Evolutionary conservation across 2,329 filamentous ascomycete genomes (phyloP).

Genomic region (Conoideocrella luteorostrata): DNA sequence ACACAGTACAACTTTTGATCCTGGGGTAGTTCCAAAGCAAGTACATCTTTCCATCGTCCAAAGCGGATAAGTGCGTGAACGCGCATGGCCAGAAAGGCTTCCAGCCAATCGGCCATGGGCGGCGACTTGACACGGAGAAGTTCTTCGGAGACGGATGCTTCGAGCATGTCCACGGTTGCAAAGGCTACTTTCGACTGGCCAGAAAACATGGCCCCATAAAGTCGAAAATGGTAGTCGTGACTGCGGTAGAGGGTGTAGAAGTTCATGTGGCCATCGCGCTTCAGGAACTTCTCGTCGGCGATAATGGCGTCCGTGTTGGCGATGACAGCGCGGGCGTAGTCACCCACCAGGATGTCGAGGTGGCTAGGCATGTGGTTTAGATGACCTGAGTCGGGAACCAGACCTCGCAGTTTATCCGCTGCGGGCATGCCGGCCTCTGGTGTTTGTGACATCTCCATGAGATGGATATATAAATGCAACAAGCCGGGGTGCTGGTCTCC

Average conservation of each 20-base stretch:
- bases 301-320: slow-evolving; percentile 61
- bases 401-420: slow-evolving; percentile 55
- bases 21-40: slow-evolving; percentile 47
- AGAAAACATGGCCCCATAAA: slow-evolving; percentile 74
- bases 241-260: slow-evolving; percentile 74
- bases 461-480: slow-evolving; percentile 69
- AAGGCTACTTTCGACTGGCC: slow-evolving; percentile 58
- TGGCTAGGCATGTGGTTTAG: slow-evolving; percentile 73
- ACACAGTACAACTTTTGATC: slow-evolving; percentile 60
- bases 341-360: slow-evolving; percentile 65
- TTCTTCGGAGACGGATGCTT: slow-evolving; percentile 55
- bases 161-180: slow-evolving; percentile 52
- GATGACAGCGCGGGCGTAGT: slow-evolving; percentile 60
- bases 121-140: slow-evolving; percentile 58
- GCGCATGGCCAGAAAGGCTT: slow-evolving; percentile 61
- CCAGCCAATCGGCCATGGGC: slow-evolving; percentile 75
- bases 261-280: slow-evolving; percentile 52
- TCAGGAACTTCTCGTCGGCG: slow-evolving; percentile 62
- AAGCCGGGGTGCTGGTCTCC: slow-evolving; percentile 57
- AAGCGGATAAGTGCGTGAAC: slow-evolving; percentile 68
- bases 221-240: slow-evolving; percentile 68
- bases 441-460: slow-evolving; percentile 67
- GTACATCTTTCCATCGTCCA: slow-evolving; percentile 62
- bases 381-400: slow-evolving; percentile 66
- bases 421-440: slow-evolving; percentile 57